phyloP scores from a whole-genome alignment of 306 rosid species.

The Prunus salicina region DNA sequence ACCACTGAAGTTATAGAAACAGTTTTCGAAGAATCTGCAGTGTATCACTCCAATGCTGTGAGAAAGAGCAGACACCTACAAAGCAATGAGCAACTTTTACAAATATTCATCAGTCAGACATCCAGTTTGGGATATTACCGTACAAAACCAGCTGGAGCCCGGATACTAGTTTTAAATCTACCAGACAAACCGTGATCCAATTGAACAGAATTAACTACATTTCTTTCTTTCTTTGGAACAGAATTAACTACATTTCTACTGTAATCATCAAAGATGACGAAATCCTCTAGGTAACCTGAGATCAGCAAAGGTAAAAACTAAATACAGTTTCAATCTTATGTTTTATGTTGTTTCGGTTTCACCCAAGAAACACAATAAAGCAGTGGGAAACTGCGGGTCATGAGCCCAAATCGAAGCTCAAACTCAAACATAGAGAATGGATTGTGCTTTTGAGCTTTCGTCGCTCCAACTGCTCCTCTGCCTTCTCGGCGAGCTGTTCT shows the following conservation, averaged over 20 bases:
- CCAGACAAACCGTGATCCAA: background rate
- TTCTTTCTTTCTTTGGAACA: background rate
- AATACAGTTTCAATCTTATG: background rate
- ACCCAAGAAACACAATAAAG: background rate
- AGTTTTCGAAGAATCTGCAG: conserved; percentile 35
- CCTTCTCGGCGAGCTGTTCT: too few relatives aligned
- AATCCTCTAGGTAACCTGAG: background rate
- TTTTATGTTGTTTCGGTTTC: background rate
- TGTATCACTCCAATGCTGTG: conserved; percentile 42
- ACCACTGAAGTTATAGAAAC: conserved; percentile 34
- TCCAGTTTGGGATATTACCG: too few relatives aligned
- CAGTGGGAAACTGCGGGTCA: too few relatives aligned
- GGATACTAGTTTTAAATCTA: too few relatives aligned
- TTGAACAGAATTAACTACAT: background rate
- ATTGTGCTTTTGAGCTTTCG: too few relatives aligned
- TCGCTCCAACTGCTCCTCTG: too few relatives aligned
- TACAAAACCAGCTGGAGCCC: too few relatives aligned
- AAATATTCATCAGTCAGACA: too few relatives aligned
- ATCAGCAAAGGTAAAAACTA: background rate
- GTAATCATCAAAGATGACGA: too few relatives aligned
- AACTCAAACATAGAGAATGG: too few relatives aligned
- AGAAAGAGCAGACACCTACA: conserved; percentile 22
- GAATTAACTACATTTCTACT: background rate
- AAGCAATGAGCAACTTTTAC: too few relatives aligned
- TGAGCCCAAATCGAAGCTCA: too few relatives aligned